A percentile compares a stretch with the other conserved stretches of the same genome.
phyloP scores from a whole-genome alignment of 495 filamentous ascomycete genomes.

The Neurospora africana region DNA sequence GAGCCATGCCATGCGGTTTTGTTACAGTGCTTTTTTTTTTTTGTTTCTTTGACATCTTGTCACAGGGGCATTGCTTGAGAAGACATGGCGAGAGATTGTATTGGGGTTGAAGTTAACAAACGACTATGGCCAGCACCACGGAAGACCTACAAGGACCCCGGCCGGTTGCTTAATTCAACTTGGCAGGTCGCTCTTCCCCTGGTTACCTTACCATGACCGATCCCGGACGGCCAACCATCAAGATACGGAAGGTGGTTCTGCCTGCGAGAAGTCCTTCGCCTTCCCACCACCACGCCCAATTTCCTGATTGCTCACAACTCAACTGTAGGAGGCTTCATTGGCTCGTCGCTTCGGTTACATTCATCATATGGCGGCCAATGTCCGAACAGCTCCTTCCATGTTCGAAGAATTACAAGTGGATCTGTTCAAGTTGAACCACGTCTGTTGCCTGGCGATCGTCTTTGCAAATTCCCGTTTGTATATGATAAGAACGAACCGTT shows the following conservation, averaged over 20 bases:
- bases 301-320: not conserved
- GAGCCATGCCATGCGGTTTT: not conserved
- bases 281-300: not conserved
- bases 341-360: not conserved
- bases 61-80: no score
- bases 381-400: not conserved
- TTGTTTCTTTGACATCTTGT: no score
- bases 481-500: not conserved
- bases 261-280: not conserved
- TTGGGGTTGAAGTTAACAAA: no score
- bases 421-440: not conserved
- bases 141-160: no score
- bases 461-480: not conserved
- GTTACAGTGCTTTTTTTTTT: no score
- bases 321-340: not conserved
- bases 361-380: not conserved
- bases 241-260: not conserved
- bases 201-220: not conserved
- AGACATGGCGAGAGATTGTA: no score
- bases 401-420: not conserved
- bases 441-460: not conserved
- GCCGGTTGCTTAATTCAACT: not conserved
- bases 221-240: not conserved
- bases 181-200: not conserved
- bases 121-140: no score